Conservation (phyloP, 768 basidiomycete species). For the Leccinum truebloodii region DNA sequence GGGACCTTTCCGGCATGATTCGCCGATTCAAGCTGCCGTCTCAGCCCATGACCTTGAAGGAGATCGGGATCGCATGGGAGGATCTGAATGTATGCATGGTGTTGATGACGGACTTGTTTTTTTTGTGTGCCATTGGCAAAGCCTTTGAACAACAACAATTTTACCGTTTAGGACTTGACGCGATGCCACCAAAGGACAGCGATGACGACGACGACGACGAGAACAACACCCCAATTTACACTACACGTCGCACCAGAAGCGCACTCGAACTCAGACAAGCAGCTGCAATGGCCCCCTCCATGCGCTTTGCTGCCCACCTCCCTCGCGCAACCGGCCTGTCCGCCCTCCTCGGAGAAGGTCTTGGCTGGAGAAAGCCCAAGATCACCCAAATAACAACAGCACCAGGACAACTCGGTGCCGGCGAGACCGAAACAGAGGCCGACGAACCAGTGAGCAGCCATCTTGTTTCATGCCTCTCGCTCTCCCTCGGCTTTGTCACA, state of each 20-base stretch:
- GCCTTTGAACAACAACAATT: too few species aligned
- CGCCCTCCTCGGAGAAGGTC: slow-evolving; percentile 27
- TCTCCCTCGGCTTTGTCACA: background rate
- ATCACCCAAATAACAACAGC: slow-evolving; percentile 58
- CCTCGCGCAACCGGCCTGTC: slow-evolving; percentile 22
- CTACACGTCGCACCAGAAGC: slow-evolving; percentile 26
- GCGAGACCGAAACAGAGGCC: slow-evolving; percentile 78
- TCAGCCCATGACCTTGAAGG: background rate
- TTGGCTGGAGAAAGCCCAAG: slow-evolving; percentile 40
- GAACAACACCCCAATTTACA: slow-evolving; percentile 12
- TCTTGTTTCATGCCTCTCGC: slow-evolving; percentile 1
- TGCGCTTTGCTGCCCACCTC: slow-evolving; percentile 11
- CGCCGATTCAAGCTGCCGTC: slow-evolving; percentile 1
- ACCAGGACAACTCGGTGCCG: slow-evolving; percentile 58
- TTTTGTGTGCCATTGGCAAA: too few species aligned
- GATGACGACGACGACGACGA: slow-evolving; percentile 7
- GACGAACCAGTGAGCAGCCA: slow-evolving; percentile 65
- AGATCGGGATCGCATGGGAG: slow-evolving; percentile 5
- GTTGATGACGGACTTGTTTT: too few species aligned
- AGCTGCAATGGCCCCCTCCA: background rate
- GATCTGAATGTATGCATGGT: background rate
- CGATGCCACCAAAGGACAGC: slow-evolving; percentile 1
- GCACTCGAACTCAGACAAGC: slow-evolving; percentile 21
- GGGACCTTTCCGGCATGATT: slow-evolving; percentile 6
- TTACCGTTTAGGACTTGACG: background rate